A percentile compares a stretch with the other conserved stretches of the same genome.
These are phyloP conservation scores for Beauveria pseudobassiana DNA, from an alignment of 2,329 filamentous ascomycete species.

Conservation along the genomic window DNA sequence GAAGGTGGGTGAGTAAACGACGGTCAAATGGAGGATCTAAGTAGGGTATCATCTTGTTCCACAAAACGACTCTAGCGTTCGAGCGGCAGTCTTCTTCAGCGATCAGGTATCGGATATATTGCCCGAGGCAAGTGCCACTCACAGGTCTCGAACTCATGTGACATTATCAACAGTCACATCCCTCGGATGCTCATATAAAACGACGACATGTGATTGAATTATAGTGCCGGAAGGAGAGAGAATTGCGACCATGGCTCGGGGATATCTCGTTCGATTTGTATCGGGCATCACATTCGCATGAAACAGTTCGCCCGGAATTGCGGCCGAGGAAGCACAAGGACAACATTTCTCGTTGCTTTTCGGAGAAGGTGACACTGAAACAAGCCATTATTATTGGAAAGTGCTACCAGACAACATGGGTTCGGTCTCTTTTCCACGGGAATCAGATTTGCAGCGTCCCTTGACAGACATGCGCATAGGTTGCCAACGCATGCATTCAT, in stretches of 20 bases:
- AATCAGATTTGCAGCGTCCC: background rate
- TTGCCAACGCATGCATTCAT: background rate
- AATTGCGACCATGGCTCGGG: background rate
- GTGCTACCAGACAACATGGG: background rate
- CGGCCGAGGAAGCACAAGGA: background rate
- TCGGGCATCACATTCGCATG: background rate
- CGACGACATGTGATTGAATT: background rate
- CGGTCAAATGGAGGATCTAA: background rate
- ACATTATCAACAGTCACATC: background rate
- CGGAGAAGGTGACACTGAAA: background rate
- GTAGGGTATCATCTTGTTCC: background rate
- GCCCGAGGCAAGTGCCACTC: background rate
- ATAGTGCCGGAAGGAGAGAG: background rate
- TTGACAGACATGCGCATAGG: background rate
- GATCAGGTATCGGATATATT: background rate
- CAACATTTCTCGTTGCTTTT: background rate
- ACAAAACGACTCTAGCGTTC: background rate
- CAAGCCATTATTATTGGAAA: background rate
- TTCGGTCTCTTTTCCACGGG: background rate
- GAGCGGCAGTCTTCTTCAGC: background rate
- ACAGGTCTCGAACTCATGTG: background rate
- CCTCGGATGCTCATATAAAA: background rate
- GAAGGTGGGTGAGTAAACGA: background rate
- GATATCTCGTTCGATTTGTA: background rate
- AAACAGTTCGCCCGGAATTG: background rate